Evolutionary conservation across 2,329 filamentous ascomycete species (phyloP).

Genomic region (Pleurostoma richardsiae): DNA sequence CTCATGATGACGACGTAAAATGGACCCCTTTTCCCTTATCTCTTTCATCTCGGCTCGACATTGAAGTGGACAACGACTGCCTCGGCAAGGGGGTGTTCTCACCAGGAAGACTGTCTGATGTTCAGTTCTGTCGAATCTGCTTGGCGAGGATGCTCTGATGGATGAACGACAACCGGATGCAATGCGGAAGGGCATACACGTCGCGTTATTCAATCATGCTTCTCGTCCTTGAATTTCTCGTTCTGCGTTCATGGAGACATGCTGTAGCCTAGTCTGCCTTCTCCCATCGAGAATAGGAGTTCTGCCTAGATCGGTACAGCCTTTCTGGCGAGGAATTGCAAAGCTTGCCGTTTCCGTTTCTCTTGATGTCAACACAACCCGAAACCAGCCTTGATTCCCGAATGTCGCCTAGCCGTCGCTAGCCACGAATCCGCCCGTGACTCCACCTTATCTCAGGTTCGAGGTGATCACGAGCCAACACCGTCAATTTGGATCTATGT

Average conservation of each 20-base stretch:
- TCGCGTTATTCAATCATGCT: neutral
- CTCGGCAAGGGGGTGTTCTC: neutral
- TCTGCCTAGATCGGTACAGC: neutral
- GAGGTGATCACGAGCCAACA: too few species aligned
- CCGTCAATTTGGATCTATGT: too few species aligned
- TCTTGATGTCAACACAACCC: neutral
- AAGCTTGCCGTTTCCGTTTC: neutral
- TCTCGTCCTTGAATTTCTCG: neutral
- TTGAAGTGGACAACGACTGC: neutral
- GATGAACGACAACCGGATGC: too few species aligned
- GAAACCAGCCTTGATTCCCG: too few species aligned
- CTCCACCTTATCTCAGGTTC: too few species aligned
- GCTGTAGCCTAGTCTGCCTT: neutral
- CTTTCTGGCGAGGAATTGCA: neutral
- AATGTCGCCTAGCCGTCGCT: too few species aligned
- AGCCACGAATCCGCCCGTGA: too few species aligned
- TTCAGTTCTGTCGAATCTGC: too few species aligned
- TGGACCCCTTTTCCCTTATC: slow-evolving; percentile 3
- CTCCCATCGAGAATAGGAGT: neutral
- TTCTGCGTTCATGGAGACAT: neutral
- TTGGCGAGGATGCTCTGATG: too few species aligned
- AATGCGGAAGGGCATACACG: too few species aligned
- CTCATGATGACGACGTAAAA: slow-evolving; percentile 8
- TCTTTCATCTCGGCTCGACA: neutral
- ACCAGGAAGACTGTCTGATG: too few species aligned